These are phyloP conservation scores for Kluyveromyces dobzhanskii DNA, from an alignment of 805 yeast genomes.

Conservation along the genomic window DNA sequence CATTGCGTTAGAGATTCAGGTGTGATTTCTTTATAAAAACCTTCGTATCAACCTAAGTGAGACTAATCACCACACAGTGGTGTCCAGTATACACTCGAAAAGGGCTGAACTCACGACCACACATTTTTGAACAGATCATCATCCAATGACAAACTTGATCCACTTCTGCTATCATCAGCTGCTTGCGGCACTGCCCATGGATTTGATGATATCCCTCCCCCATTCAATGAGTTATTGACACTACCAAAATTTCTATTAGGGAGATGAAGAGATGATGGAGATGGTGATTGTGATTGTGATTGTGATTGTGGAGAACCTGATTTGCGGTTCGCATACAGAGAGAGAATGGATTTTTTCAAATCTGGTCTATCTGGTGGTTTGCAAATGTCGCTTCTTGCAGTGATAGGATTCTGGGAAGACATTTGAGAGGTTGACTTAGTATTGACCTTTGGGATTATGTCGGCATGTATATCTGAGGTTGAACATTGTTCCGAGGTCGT, in stretches of 20 bases:
- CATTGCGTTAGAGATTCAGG: too few relatives aligned
- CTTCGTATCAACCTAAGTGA: too few relatives aligned
- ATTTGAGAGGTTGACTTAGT: too few relatives aligned
- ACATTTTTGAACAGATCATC: conserved; percentile 63
- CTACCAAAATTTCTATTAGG: conserved; percentile 6
- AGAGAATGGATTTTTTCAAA: conserved; percentile 82
- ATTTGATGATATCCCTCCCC: conserved; percentile 9
- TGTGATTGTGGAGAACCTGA: conserved; percentile 2
- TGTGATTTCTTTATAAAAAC: too few relatives aligned
- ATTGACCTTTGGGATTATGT: too few relatives aligned
- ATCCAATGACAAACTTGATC: conserved; percentile 32
- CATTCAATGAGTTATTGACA: conserved; percentile 5
- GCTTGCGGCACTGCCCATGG: conserved; percentile 5
- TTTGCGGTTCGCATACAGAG: conserved; percentile 64
- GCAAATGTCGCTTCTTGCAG: not conserved
- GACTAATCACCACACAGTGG: too few relatives aligned
- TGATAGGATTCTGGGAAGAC: too few relatives aligned
- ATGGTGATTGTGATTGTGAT: conserved; percentile 11
- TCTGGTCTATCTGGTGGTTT: conserved; percentile 52
- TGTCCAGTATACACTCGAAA: too few relatives aligned
- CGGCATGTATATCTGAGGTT: too few relatives aligned
- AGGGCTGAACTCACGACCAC: conserved; percentile 45
- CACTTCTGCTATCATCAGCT: conserved; percentile 8
- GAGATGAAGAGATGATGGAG: conserved; percentile 2
- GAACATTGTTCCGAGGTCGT: not conserved